Conservation (phyloP, 495 filamentous ascomycete species). For the Cryomyces minteri region DNA sequence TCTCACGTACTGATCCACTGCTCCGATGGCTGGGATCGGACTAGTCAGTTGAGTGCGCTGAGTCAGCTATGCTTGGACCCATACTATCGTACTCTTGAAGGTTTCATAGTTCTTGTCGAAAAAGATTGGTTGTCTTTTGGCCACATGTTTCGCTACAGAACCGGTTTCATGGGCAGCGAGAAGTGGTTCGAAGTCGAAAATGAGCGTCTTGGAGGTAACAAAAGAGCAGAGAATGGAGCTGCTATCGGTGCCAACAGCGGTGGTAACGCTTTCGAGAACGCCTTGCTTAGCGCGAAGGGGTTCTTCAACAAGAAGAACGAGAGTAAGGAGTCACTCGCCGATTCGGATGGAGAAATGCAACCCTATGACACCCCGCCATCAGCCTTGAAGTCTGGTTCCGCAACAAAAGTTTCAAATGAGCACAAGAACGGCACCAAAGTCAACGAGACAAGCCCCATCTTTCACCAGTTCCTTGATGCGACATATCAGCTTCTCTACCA, state of each 20-base stretch:
- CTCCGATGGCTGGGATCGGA: slow-evolving; percentile 97
- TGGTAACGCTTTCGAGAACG: slow-evolving; percentile 69
- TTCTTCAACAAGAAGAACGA: slow-evolving; percentile 71
- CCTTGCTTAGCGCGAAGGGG: slow-evolving; percentile 68
- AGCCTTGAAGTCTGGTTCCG: slow-evolving; percentile 11
- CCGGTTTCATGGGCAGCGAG: slow-evolving; percentile 69
- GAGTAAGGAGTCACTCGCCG: slow-evolving; percentile 41
- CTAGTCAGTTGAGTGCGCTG: slow-evolving; percentile 85
- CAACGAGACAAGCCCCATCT: slow-evolving; percentile 88
- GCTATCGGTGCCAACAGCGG: slow-evolving; percentile 23
- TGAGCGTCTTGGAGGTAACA: slow-evolving; percentile 34
- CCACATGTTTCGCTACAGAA: slow-evolving; percentile 87
- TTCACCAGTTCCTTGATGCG: slow-evolving; percentile 95
- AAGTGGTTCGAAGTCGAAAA: slow-evolving; percentile 91
- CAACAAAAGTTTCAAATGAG: slow-evolving; percentile 22
- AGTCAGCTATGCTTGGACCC: slow-evolving; percentile 89
- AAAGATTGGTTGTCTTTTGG: slow-evolving; percentile 98
- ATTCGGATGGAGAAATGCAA: slow-evolving; percentile 44
- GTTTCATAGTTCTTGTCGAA: slow-evolving; percentile 87
- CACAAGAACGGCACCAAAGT: slow-evolving; percentile 36
- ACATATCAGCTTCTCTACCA: slow-evolving; percentile 83
- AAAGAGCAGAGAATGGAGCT: slow-evolving; percentile 4
- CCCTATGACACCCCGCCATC: slow-evolving; percentile 27
- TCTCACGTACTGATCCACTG: slow-evolving; percentile 95
- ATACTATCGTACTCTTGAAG: slow-evolving; percentile 87